Percentiles rank a stretch among this genome's conserved stretches.
phyloP scores from a whole-genome alignment of 345 rosid genomes.

The Pistacia vera region DNA sequence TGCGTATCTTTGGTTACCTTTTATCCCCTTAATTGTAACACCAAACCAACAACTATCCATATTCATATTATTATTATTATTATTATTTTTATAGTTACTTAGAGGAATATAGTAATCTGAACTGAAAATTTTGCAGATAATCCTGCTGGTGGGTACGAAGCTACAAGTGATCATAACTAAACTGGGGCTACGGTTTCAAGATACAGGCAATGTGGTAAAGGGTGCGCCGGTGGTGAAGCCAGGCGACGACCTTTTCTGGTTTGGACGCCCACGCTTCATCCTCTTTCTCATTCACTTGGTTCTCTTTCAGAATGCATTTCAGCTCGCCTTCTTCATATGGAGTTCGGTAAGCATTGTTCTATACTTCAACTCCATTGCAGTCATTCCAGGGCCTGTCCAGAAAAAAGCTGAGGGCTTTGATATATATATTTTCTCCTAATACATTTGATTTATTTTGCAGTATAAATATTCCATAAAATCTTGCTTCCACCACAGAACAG shows the following conservation, averaged over 20 bases:
- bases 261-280: constrained; percentile 76
- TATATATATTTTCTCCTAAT: neutral
- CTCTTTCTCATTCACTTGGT: constrained; percentile 87
- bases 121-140: constrained; percentile 40
- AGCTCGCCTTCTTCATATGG: constrained; percentile 85
- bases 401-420: neutral
- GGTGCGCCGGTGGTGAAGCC: constrained; percentile 95
- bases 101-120: neutral
- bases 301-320: constrained; percentile 96
- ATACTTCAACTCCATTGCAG: neutral
- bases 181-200: constrained; percentile 79
- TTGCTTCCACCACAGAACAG: constrained; percentile 58
- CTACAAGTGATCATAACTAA: constrained; percentile 84
- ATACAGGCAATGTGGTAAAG: constrained; percentile 82
- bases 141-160: constrained; percentile 77
- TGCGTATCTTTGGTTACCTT: constrained; percentile 81
- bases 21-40: constrained; percentile 77
- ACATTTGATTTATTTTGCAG: constrained; percentile 37
- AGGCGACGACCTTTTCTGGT: constrained; percentile 95
- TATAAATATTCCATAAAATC: constrained; percentile 48
- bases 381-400: neutral
- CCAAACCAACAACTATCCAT: neutral
- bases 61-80: neutral
- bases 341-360: constrained; percentile 50
- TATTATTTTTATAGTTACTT: neutral